These are phyloP conservation scores for Pseudomonodictys pantanalensis DNA, from an alignment of 495 filamentous ascomycete species.

Conservation along the genomic window DNA sequence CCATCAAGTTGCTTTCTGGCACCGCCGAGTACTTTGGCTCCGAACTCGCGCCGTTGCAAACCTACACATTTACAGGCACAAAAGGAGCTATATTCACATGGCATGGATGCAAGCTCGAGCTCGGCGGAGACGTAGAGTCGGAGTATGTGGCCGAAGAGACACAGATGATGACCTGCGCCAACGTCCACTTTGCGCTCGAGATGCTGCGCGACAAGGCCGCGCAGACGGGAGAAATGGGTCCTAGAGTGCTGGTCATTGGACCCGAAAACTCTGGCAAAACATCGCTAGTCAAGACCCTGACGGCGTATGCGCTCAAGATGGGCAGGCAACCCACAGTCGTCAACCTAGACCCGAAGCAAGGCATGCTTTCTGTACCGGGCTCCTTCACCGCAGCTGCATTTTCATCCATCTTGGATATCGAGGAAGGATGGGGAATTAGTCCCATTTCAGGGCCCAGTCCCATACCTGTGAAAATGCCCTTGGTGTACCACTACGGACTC, in stretches of 20 bases:
- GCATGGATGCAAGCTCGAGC: conserved; percentile 81
- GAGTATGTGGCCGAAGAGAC: conserved; percentile 83
- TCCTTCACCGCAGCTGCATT: conserved; percentile 81
- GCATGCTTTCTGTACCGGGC: conserved; percentile 80
- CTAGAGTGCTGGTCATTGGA: conserved; percentile 81
- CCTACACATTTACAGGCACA: conserved; percentile 76
- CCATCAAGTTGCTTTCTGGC: conserved; percentile 64
- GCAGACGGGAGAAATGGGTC: conserved; percentile 49
- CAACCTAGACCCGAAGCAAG: conserved; percentile 82
- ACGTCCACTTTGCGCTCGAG: conserved; percentile 84
- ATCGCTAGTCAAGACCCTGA: conserved; percentile 74
- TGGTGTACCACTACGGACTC: conserved; percentile 87
- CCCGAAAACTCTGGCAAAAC: conserved; percentile 82
- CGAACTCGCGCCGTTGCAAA: conserved; percentile 72
- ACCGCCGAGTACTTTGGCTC: conserved; percentile 95
- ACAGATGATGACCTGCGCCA: conserved; percentile 75
- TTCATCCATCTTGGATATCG: conserved; percentile 79
- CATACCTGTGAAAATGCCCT: conserved; percentile 83
- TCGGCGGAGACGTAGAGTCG: conserved; percentile 62
- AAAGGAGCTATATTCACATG: conserved; percentile 89
- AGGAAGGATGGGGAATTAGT: conserved; percentile 86
- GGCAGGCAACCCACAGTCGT: conserved; percentile 79
- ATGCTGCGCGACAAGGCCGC: conserved; percentile 54
- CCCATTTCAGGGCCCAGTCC: conserved; percentile 86
- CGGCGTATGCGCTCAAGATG: conserved; percentile 72